These are phyloP conservation scores for Kitagawia praeruptora DNA, from an alignment of 129 eudicot species.

Conservation along the genomic window DNA sequence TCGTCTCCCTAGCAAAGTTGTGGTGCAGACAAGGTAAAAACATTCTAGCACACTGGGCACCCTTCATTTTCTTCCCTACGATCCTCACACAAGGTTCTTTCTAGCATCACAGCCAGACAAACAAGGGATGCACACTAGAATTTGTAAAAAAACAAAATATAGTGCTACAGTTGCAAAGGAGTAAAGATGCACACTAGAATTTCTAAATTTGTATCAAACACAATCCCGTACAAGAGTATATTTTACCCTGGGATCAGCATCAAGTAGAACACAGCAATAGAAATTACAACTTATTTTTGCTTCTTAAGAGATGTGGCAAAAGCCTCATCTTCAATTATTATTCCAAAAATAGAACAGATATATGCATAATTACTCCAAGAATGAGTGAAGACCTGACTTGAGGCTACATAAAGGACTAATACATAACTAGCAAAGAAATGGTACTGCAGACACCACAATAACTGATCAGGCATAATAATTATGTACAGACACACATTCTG, in stretches of 20 bases:
- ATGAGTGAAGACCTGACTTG: background rate
- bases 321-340: background rate
- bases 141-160: background rate
- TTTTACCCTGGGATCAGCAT: background rate
- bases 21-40: too few species aligned
- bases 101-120: background rate
- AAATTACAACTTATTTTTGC: background rate
- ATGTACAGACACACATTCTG: conserved; percentile 4
- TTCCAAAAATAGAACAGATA: background rate
- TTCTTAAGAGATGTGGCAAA: background rate
- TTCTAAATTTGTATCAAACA: background rate
- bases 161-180: background rate
- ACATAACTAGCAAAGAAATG: background rate
- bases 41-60: too few species aligned
- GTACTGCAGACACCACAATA: background rate
- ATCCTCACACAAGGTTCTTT: background rate
- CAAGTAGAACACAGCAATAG: background rate
- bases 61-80: background rate
- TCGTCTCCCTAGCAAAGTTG: too few species aligned
- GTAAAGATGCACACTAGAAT: background rate
- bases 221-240: background rate
- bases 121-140: background rate
- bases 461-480: conserved; percentile 1
- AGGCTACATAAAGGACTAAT: background rate
- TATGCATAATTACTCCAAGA: background rate